Percentiles rank a stretch among this genome's conserved stretches.
phyloP scores from a whole-genome alignment of 2,329 filamentous ascomycete genomes.

The Leptographium lundbergii region DNA sequence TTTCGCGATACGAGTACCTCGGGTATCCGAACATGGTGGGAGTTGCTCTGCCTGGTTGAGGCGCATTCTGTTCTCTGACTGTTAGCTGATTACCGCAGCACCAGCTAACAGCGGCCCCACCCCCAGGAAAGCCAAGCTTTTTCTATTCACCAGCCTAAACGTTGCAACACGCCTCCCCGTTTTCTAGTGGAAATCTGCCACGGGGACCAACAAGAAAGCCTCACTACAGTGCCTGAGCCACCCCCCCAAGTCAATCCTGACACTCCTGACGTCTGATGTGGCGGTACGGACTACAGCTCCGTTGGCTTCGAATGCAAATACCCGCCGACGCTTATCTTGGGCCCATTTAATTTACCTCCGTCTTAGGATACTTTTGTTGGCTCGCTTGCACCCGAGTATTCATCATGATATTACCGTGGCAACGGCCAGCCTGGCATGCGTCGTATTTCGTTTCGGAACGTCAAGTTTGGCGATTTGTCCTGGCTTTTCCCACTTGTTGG shows the following conservation, averaged over 20 bases:
- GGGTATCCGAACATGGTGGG: neutral
- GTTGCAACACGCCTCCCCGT: neutral
- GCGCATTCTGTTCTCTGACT: neutral
- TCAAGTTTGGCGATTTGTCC: too few species aligned
- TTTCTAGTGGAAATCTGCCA: neutral
- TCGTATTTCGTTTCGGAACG: too few species aligned
- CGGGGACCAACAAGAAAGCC: too few species aligned
- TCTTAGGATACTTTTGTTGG: too few species aligned
- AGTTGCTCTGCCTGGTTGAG: neutral
- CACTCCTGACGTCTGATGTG: neutral
- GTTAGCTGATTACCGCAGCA: neutral
- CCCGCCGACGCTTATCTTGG: too few species aligned
- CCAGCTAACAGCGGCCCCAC: neutral
- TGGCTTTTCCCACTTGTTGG: neutral
- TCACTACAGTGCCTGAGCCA: neutral
- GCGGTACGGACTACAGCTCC: neutral
- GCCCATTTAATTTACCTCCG: too few species aligned
- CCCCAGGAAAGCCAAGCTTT: slow-evolving; percentile 6
- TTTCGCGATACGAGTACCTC: too few species aligned
- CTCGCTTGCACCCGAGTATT: too few species aligned
- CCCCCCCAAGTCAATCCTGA: neutral
- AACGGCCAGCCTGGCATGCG: too few species aligned
- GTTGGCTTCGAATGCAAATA: neutral
- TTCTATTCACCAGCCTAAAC: neutral
- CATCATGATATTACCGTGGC: too few species aligned